Evolutionary conservation across 108 stramenopile genomes (phyloP).

Genomic region (Skeletonema grethae): DNA sequence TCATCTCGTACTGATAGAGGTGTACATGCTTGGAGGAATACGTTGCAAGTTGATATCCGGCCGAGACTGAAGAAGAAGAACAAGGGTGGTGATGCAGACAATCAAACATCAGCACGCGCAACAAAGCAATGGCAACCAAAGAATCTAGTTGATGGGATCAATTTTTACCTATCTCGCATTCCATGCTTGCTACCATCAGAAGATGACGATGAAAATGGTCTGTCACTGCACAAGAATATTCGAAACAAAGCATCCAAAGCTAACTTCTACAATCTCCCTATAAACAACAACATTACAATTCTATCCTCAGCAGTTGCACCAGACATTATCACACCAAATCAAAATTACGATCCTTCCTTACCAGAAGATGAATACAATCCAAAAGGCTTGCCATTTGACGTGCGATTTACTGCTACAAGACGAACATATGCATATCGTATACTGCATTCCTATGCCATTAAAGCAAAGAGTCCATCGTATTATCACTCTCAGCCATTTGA

Average conservation of each 20-base stretch:
- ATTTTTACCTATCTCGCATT: constrained; percentile 58
- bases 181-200: constrained; percentile 9
- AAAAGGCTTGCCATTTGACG: constrained; percentile 69
- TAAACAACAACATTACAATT: constrained; percentile 36
- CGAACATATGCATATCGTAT: constrained; percentile 80
- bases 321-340: constrained; percentile 30
- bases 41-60: constrained; percentile 82
- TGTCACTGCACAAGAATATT: background rate
- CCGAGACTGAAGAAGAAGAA: constrained; percentile 8
- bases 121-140: constrained; percentile 27
- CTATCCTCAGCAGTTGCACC: constrained; percentile 45
- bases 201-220: constrained; percentile 12
- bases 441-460: constrained; percentile 36
- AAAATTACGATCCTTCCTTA: constrained; percentile 39
- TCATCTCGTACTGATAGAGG: constrained; percentile 83
- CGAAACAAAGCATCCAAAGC: constrained; percentile 13
- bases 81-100: background rate
- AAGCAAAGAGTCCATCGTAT: constrained; percentile 20
- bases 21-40: constrained; percentile 87
- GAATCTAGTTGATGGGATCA: constrained; percentile 60
- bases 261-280: constrained; percentile 13
- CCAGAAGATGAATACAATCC: constrained; percentile 44
- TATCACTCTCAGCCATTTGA: constrained; percentile 68
- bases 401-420: constrained; percentile 76
- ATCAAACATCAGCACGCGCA: background rate